A percentile compares a stretch with the other conserved stretches of the same genome.
These are phyloP conservation scores for Trichoderma sp. DNA, from an alignment of 2,329 filamentous ascomycete genomes.

Conservation along the genomic window DNA sequence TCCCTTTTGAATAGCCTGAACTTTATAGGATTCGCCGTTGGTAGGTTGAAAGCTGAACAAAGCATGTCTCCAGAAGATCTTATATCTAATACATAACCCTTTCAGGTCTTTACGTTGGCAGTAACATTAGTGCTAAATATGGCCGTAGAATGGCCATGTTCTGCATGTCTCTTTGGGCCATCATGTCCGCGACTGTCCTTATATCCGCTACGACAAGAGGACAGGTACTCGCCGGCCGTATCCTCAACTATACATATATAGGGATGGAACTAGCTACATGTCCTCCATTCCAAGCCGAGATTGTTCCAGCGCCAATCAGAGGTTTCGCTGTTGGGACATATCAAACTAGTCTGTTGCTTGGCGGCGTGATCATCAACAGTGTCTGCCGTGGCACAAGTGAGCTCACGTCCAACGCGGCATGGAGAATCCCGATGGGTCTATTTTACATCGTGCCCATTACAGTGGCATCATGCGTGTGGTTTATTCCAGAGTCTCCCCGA, in stretches of 20 bases:
- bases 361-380: constrained; percentile 16
- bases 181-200: constrained; percentile 22
- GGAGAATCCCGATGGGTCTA: constrained; percentile 21
- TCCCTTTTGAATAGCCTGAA: constrained; percentile 20
- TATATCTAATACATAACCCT: neutral
- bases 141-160: constrained; percentile 21
- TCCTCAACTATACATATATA: constrained; percentile 22
- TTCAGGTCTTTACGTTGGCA: constrained; percentile 14
- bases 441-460: constrained; percentile 13
- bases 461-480: constrained; percentile 20
- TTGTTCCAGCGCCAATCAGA: constrained; percentile 15
- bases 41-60: neutral
- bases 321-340: constrained; percentile 18
- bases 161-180: constrained; percentile 23
- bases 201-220: constrained; percentile 16
- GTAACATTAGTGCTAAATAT: constrained; percentile 15
- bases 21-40: constrained; percentile 14
- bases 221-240: constrained; percentile 20
- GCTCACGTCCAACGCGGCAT: constrained; percentile 10
- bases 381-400: constrained; percentile 20
- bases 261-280: constrained; percentile 19
- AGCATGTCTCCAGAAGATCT: neutral
- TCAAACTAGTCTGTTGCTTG: constrained; percentile 15
- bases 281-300: constrained; percentile 19
- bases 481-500: constrained; percentile 14